Base-by-base conservation (phyloP, 768 basidiomycete genomes). In the Boletus sp. region DNA sequence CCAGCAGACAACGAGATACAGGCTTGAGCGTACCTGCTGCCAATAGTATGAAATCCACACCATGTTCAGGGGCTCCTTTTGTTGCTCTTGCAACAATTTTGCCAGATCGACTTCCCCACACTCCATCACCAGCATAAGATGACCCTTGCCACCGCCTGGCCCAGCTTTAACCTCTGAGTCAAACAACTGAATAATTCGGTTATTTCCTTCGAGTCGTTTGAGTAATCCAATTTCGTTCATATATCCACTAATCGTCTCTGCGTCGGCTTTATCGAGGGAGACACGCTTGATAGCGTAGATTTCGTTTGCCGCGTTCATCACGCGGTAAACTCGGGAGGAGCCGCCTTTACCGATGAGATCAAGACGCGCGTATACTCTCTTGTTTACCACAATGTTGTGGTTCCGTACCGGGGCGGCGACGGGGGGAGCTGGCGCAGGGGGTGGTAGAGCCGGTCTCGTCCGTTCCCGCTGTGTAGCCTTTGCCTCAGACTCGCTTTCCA, bases 181-280 rank as follows among this genome's bases (percentile, higher is more conserved):
- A 59, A 94, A 82, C 47, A 99, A 72, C 51, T 89, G 81, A 60
- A 99, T 98, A 61, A 99, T 95, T 43, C 93, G 80, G 49, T 84
- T 85, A 69, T 98, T 96, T 30, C 96, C 97, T 34, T 87, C 85
- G n/a, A 99, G 77, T n/a, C 94, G 84, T 66, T 93, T 92, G 35
- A 99, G 79, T 46, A 99, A 75, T 11, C 87, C 84, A 55, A 98
- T 98, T 77, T 99, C 96, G 69, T 98, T 98, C 83, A 93, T 89
- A 72, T 96, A 99, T 14, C 92, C 88, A 55, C 79, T 83, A 75
- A 96, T 87, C 19, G 93, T 91, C 58, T 97, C 94, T 3, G 83
- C 70, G 60, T 98, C 96, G 7, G 88, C 88, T 66, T 87, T 87
- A 69, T 96, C 93, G 21, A 98, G 77, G 15, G 89, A 83, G 35